Evolutionary conservation across 108 stramenopile species (phyloP).

Genomic region (Pelagomonas calceolata): DNA sequence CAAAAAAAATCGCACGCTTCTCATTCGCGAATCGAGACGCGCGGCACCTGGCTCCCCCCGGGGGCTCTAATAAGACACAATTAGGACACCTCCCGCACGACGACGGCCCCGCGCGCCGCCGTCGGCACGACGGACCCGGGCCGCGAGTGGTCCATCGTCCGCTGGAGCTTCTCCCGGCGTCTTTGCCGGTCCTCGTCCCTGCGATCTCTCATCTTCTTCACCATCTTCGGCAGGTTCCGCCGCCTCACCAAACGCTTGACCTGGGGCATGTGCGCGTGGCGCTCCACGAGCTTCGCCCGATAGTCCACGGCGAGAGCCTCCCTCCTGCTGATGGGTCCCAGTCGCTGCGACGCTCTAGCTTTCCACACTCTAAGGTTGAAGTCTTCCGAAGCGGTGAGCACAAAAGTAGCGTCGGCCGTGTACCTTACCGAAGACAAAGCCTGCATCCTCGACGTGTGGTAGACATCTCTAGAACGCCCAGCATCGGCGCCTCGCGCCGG

Average conservation of each 20-base stretch:
- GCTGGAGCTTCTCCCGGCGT: slow-evolving; percentile 71
- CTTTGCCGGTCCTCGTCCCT: slow-evolving; percentile 77
- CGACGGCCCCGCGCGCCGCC: slow-evolving; percentile 55
- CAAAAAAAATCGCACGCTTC: no score
- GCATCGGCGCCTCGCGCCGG: slow-evolving; percentile 35
- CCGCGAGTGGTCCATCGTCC: slow-evolving; percentile 65
- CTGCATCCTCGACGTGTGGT: slow-evolving; percentile 98
- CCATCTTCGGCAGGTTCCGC: slow-evolving; percentile 74
- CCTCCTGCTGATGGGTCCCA: slow-evolving; percentile 68
- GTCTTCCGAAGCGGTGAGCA: slow-evolving; percentile 91
- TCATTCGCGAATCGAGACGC: no score
- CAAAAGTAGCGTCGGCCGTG: slow-evolving; percentile 74
- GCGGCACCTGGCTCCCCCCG: no score
- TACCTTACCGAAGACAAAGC: slow-evolving; percentile 86
- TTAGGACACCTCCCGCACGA: slow-evolving; percentile 37
- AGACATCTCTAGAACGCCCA: slow-evolving; percentile 70
- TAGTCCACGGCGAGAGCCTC: slow-evolving; percentile 67
- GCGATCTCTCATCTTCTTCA: slow-evolving; percentile 75
- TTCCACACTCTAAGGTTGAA: slow-evolving; percentile 95
- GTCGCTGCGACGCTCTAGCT: slow-evolving; percentile 72
- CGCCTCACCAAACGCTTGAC: slow-evolving; percentile 72
- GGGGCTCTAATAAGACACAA: no score
- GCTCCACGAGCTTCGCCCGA: slow-evolving; percentile 65
- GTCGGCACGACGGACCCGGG: slow-evolving; percentile 51
- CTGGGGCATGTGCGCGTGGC: slow-evolving; percentile 81